Percentiles rank a stretch among this genome's conserved stretches.
Evolutionary conservation across 495 filamentous ascomycete species (phyloP).

Genomic region (Penicillium silybi): DNA sequence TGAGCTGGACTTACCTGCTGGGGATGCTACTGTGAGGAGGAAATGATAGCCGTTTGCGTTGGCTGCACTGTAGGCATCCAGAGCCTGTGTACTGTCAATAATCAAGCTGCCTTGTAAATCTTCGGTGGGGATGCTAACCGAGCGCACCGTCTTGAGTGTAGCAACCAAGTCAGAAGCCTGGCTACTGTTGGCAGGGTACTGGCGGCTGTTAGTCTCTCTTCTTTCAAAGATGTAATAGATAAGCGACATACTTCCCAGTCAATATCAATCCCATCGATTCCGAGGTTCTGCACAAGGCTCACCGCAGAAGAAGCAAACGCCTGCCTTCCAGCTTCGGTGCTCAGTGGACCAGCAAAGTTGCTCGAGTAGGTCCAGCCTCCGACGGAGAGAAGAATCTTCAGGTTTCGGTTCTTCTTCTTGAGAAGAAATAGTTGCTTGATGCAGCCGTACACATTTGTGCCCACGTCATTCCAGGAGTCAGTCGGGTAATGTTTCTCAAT

Average conservation of each 20-base stretch:
- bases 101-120: no score
- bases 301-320: conserved; percentile 66
- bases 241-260: conserved; percentile 53
- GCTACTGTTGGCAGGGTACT: conserved; percentile 30
- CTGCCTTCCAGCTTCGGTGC: conserved; percentile 52
- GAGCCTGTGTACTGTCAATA: conserved; percentile 27
- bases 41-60: conserved; percentile 52
- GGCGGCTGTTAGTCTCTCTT: neutral
- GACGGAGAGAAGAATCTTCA: conserved; percentile 63
- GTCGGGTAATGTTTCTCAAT: conserved; percentile 72
- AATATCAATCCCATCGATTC: conserved; percentile 59
- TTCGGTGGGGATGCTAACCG: conserved; percentile 13
- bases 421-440: conserved; percentile 81
- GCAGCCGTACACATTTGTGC: conserved; percentile 82
- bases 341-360: conserved; percentile 66
- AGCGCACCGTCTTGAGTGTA: conserved; percentile 55
- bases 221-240: no score
- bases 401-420: conserved; percentile 71
- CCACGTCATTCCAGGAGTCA: conserved; percentile 67
- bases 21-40: conserved; percentile 63
- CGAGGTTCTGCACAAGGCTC: conserved; percentile 61
- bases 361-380: conserved; percentile 78
- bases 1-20: conserved; percentile 33
- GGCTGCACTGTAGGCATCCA: conserved; percentile 58
- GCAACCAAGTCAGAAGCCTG: conserved; percentile 62